Evolutionary conservation across 2,329 filamentous ascomycete species (phyloP).

Genomic region (Penicillium sp.): DNA sequence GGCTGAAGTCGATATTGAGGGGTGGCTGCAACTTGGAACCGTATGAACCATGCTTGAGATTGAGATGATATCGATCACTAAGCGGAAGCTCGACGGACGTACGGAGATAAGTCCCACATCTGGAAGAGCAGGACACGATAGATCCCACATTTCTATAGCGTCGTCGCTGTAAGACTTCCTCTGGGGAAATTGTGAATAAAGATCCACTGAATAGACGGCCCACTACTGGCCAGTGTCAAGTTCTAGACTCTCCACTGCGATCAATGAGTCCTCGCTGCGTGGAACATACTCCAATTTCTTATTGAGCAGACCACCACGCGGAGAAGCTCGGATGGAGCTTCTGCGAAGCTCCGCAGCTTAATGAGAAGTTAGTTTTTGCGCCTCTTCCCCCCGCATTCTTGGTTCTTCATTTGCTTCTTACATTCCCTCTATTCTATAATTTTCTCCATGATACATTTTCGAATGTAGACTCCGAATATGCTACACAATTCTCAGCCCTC

Average conservation of each 20-base stretch:
- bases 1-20: conserved; percentile 11
- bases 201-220: not conserved
- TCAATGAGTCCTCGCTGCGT: not conserved
- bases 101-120: not conserved
- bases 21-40: conserved; percentile 8
- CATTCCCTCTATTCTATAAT: not conserved
- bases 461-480: not conserved
- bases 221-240: not conserved
- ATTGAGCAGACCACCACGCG: not conserved
- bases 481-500: not conserved
- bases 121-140: not conserved
- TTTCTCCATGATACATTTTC: not conserved
- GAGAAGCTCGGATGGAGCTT: not conserved
- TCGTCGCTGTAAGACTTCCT: not conserved
- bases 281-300: not conserved
- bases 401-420: not conserved
- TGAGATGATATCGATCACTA: not conserved
- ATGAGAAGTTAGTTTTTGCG: not conserved
- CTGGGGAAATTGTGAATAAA: not conserved
- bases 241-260: not conserved
- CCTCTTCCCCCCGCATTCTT: not conserved
- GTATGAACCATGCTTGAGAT: conserved; percentile 9
- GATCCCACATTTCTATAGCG: conserved; percentile 2
- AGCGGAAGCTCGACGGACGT: not conserved
- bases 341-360: not conserved